These are phyloP conservation scores for Agrocybe chaxingu DNA, from an alignment of 768 basidiomycete genomes.

Conservation along the genomic window DNA sequence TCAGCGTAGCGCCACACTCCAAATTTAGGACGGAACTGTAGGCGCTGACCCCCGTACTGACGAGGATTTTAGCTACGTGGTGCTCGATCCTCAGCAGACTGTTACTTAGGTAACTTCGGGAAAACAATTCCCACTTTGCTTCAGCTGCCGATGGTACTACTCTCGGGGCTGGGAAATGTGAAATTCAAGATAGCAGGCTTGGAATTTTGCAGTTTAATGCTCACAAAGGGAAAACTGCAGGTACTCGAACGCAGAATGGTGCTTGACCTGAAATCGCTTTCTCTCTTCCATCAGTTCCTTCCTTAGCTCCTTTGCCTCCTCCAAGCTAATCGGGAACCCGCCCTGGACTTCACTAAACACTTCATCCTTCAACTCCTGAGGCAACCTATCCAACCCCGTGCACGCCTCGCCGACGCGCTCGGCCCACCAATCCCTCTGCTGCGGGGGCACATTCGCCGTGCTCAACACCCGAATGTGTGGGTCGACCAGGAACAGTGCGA, in stretches of 20 bases:
- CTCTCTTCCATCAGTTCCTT: conserved; percentile 30
- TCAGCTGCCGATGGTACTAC: no score
- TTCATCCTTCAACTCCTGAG: conserved; percentile 10
- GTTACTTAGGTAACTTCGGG: no score
- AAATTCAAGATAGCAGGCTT: no score
- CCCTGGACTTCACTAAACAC: conserved; percentile 10
- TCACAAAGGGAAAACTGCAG: conserved; percentile 21
- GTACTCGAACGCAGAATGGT: conserved; percentile 8
- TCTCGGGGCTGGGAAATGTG: no score
- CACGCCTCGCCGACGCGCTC: conserved; percentile 8
- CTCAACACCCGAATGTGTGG: conserved; percentile 26
- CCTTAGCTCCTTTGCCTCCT: conserved; percentile 26
- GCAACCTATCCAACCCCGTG: conserved; percentile 7
- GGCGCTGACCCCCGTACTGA: no score
- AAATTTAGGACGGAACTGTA: no score
- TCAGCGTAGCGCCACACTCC: no score
- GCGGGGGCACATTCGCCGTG: conserved; percentile 27
- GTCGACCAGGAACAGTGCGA: conserved; percentile 41
- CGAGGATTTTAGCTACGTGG: no score
- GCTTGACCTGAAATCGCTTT: conserved; percentile 14
- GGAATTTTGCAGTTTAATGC: conserved; percentile 10
- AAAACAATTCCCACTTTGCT: no score
- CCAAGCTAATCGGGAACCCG: conserved; percentile 21
- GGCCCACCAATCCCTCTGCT: conserved; percentile 28
- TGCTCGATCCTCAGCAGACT: no score